Base-by-base conservation (phyloP, 164 flowering plant species). In the Tinospora cordifolia region DNA sequence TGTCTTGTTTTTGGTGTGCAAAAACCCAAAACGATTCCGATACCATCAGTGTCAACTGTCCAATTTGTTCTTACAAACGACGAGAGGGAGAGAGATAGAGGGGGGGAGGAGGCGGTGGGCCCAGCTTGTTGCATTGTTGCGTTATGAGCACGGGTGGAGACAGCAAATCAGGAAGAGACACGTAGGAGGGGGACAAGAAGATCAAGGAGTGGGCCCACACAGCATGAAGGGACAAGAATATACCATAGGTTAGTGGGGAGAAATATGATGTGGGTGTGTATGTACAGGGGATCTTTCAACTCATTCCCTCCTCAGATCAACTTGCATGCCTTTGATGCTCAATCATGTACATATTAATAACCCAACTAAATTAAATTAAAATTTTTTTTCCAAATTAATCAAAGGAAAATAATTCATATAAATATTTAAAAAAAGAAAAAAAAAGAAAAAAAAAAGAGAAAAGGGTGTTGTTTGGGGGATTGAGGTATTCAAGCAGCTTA, bases 111-210 rank as follows among this genome's bases (percentile, higher is more conserved):
- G 11, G n/a, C 34, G 15, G 49, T 21, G 44, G 44, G 67, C 49
- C 74, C 76, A 67, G 67, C 49, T 71, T 34, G 73, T 83, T 76
- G 71, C 79, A 76, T 79, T 21, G 44, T 19, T 46, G 66, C 25
- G 67, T 19, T 22, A 21, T 9, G n/a, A 38, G 65, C 73, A 39
- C 62, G 65, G 60, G 22, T 5, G 49, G 71, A 46, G 7, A 25
- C 34, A 49, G 39, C 77, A 66, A 79, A 44, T 67, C 13, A 67
- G 51, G 77, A 57, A 21, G 30, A 26, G 78, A 84, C 84, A 83
- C 79, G 80, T 82, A 87, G 83, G 79, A 73, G 84, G 77, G 88
- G 84, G 80, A 83, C 78, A 87, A 82, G 72, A 74, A 71, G 68
- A 77, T 72, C 68, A 30, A 30, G 71, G 46, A 8, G 60, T 54